Conservation (phyloP, 2,329 filamentous ascomycete species). For the Cladosporium sphaerospermum region DNA sequence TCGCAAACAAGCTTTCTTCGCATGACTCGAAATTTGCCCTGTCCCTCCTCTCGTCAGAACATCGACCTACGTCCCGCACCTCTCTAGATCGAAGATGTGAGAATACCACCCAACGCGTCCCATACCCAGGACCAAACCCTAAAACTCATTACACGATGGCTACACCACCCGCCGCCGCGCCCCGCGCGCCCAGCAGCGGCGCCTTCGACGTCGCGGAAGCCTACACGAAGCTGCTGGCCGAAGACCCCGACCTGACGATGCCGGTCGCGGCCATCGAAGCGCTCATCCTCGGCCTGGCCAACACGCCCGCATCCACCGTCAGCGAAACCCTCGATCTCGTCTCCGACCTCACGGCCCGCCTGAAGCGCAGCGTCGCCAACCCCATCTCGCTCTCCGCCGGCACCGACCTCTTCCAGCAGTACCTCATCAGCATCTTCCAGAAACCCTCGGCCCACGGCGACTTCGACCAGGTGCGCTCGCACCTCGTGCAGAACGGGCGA, state of each 20-base stretch:
- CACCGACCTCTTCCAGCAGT: slow-evolving; percentile 91
- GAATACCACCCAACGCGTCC: not conserved
- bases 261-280: slow-evolving; percentile 91
- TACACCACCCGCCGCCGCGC: slow-evolving; percentile 8
- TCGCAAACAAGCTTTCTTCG: not conserved
- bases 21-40: not conserved
- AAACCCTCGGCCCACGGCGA: slow-evolving; percentile 46
- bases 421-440: slow-evolving; percentile 70
- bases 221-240: slow-evolving; percentile 57
- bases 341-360: slow-evolving; percentile 65
- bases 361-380: slow-evolving; percentile 76
- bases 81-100: not conserved
- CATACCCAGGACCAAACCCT: not conserved
- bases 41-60: not conserved
- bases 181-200: not conserved
- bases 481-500: slow-evolving; percentile 78
- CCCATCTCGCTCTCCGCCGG: slow-evolving; percentile 88
- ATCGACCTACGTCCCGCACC: not conserved
- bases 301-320: slow-evolving; percentile 75
- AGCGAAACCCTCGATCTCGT: slow-evolving; percentile 89
- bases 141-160: not conserved
- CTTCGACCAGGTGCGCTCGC: slow-evolving; percentile 76
- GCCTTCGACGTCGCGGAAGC: slow-evolving; percentile 54
- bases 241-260: slow-evolving; percentile 84
- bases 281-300: slow-evolving; percentile 76